Evolutionary conservation across 257 asterid species (phyloP), one percentile per base, ranked within the genome.

Genomic region (Solanum rostratum): DNA sequence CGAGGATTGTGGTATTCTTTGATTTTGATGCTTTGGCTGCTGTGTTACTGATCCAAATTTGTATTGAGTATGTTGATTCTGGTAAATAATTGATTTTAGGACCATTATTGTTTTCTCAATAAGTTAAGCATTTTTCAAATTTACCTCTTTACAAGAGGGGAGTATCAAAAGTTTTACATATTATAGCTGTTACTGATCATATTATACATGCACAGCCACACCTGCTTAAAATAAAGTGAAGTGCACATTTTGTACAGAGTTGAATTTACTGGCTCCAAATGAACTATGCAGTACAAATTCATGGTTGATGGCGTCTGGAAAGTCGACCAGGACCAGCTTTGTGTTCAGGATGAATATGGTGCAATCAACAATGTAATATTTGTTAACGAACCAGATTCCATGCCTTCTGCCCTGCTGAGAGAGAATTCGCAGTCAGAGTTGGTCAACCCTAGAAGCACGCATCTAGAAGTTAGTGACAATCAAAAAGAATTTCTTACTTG

Each of bases 301-400:
- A 85, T 93, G 85, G 95, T 92, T 22, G 97, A 93, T 86, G 95
- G 91, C 27, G 37, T 85, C 37, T 93, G 97, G 97, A 87, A 74
- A 86, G 90, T 90, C 2, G 94, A 93, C 81, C 91, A 89, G 87
- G 92, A 90, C 79, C 94, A 90, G 80, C 85, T 81, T 43, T 92
- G 93, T 83, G 89, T 86, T 84, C 84, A 85, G 24, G 94, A 92
- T 83, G 91, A 89, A 85, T 84, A 85, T 80, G 94, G 95, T 86
- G 85, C 84, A 74, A 82, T 89, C 37, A 91, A 89, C 90, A 93
- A 93, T 84, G 20, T 91, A 54, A 84, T 91, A 70, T 50, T 88
- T 55, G 95, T 90, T 15, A 69, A 85, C 37, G 90, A 87, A 79
- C 53, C 88, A 12, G 89, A 78, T 57, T 46, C 83, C 30, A 57